A percentile compares a stretch with the other conserved stretches of the same genome.
These are phyloP conservation scores for Kockiozyma suomiensis DNA, from an alignment of 805 yeast species.

Conservation along the genomic window DNA sequence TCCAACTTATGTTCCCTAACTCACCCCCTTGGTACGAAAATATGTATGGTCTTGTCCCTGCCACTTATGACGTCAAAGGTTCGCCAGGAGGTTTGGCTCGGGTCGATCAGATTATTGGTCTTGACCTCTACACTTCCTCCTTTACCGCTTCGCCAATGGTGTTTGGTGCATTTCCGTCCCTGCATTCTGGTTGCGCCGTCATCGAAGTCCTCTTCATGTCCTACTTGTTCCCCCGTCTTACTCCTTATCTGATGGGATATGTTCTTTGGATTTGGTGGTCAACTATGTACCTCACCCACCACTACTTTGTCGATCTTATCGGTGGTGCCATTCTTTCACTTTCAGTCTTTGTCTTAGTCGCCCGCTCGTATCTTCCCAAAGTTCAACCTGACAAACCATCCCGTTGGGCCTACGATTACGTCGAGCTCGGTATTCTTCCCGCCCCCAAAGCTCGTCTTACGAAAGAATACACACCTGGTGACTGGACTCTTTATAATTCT, in stretches of 20 bases:
- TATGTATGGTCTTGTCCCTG: slow-evolving; percentile 82
- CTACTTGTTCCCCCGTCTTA: slow-evolving; percentile 74
- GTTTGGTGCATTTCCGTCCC: slow-evolving; percentile 84
- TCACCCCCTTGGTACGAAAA: slow-evolving; percentile 96
- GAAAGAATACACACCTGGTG: slow-evolving; percentile 24
- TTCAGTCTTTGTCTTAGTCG: slow-evolving; percentile 67
- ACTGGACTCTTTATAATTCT: slow-evolving; percentile 25
- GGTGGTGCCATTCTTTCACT: slow-evolving; percentile 90
- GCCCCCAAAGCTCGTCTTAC: slow-evolving; percentile 28
- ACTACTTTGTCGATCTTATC: slow-evolving; percentile 88
- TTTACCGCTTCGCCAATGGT: slow-evolving; percentile 87
- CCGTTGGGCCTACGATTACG: slow-evolving; percentile 49
- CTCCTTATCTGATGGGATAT: slow-evolving; percentile 67
- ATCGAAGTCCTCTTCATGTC: slow-evolving; percentile 88
- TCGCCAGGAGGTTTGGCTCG: slow-evolving; percentile 95
- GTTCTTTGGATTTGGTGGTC: slow-evolving; percentile 98
- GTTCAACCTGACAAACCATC: slow-evolving; percentile 44
- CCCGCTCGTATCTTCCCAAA: slow-evolving; percentile 64
- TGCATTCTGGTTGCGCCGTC: slow-evolving; percentile 92
- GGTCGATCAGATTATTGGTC: slow-evolving; percentile 75
- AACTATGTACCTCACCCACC: slow-evolving; percentile 97
- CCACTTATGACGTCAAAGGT: slow-evolving; percentile 87
- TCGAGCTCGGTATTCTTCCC: slow-evolving; percentile 38
- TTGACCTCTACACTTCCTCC: slow-evolving; percentile 79
- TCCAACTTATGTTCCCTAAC: slow-evolving; percentile 83